Evolutionary conservation across 164 flowering plant species (phyloP).

Genomic region (Sextonia rubra): DNA sequence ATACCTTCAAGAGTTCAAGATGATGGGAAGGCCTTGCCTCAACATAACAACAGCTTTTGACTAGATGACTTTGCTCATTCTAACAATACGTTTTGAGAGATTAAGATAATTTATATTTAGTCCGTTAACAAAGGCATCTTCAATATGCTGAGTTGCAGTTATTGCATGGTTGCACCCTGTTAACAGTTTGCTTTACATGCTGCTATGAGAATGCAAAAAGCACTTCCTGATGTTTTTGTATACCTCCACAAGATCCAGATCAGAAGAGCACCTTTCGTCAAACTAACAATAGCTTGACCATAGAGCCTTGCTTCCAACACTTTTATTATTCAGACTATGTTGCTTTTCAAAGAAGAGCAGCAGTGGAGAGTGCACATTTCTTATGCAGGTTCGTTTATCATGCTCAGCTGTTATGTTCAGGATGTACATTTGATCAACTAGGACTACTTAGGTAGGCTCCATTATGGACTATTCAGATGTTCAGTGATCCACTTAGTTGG

Average conservation of each 20-base stretch:
- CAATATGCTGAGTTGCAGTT: no score
- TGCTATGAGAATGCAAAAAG: no score
- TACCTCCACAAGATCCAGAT: no score
- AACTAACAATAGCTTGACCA: neutral
- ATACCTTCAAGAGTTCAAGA: no score
- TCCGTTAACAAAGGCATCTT: no score
- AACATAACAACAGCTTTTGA: neutral
- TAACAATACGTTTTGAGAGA: no score
- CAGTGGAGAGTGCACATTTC: neutral
- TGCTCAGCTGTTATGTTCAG: neutral
- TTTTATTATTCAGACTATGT: neutral
- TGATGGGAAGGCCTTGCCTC: neutral
- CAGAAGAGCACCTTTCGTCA: neutral
- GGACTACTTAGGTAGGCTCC: constrained; percentile 10
- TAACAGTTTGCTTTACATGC: no score
- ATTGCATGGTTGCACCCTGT: no score
- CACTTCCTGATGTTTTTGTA: no score
- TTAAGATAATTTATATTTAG: no score
- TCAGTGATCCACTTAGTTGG: neutral
- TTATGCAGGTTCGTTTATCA: neutral
- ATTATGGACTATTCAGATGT: neutral
- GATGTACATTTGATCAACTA: constrained; percentile 6
- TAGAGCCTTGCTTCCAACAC: no score
- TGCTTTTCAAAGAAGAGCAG: neutral
- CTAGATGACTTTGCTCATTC: neutral